Conservation (phyloP, 225 moss, liverwort and hornwort species). For the Pleurozium schreberi region DNA sequence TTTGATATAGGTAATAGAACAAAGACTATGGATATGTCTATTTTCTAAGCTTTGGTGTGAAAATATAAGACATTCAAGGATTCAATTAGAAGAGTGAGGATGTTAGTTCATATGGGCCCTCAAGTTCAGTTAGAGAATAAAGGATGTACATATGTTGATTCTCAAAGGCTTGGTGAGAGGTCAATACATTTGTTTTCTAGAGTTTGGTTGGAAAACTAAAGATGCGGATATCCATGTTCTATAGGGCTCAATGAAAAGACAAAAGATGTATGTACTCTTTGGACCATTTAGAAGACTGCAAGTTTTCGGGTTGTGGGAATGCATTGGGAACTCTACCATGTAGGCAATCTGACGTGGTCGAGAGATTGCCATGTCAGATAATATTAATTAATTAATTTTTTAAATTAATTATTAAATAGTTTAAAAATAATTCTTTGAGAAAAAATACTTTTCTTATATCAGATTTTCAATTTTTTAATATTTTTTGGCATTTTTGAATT, state of each 20-base stretch:
- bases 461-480: too few relatives aligned
- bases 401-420: too few relatives aligned
- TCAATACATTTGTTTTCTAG: neutral
- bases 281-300: too few relatives aligned
- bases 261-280: too few relatives aligned
- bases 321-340: too few relatives aligned
- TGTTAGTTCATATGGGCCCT: fast-evolving
- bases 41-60: neutral
- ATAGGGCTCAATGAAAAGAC: neutral
- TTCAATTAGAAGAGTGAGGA: neutral
- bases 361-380: too few relatives aligned
- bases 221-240: neutral
- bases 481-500: too few relatives aligned
- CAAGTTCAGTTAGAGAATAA: neutral
- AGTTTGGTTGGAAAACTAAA: neutral
- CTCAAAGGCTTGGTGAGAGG: fast-evolving
- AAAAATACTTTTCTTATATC: too few relatives aligned
- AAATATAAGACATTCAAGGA: neutral
- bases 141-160: neutral
- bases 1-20: neutral
- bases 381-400: too few relatives aligned
- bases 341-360: too few relatives aligned
- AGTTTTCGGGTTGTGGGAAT: too few relatives aligned
- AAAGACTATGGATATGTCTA: neutral
- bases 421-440: too few relatives aligned